Evolutionary conservation across 352 stramenopile genomes (phyloP).

Genomic region (Phytophthora capsici): DNA sequence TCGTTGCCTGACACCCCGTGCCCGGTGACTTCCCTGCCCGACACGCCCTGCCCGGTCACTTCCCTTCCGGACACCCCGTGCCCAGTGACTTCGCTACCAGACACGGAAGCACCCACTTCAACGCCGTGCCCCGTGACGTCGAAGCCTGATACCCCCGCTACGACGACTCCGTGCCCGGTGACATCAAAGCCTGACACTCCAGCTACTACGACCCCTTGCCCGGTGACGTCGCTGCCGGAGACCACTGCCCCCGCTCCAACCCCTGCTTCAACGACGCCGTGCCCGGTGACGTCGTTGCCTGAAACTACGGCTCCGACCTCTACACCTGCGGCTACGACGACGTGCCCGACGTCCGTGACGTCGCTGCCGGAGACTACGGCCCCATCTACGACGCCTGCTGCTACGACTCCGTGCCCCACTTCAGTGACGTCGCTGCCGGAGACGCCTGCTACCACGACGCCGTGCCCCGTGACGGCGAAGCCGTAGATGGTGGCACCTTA

Average conservation of each 20-base stretch:
- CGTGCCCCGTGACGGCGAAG: conserved; percentile 45
- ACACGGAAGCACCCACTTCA: background rate
- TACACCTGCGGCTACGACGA: conserved; percentile 10
- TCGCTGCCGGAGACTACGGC: conserved; percentile 18
- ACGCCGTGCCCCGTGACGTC: conserved; percentile 10
- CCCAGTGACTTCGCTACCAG: background rate
- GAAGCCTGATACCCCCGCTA: background rate
- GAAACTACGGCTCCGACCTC: conserved; percentile 8
- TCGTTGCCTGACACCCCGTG: conserved; percentile 1
- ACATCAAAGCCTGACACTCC: conserved; percentile 22
- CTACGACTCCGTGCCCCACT: conserved; percentile 13
- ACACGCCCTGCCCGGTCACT: conserved; percentile 1
- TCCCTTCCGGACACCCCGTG: conserved; percentile 2
- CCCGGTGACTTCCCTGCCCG: background rate
- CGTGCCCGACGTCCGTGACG: conserved; percentile 31
- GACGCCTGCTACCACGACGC: conserved; percentile 34
- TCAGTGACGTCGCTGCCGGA: conserved; percentile 28
- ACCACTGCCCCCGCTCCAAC: conserved; percentile 5
- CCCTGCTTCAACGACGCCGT: conserved; percentile 1
- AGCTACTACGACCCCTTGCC: conserved; percentile 13
- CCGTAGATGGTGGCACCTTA: conserved; percentile 22
- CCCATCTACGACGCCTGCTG: conserved; percentile 2
- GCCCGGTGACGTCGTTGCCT: conserved; percentile 9
- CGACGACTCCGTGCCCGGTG: conserved; percentile 19
- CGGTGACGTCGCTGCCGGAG: conserved; percentile 14